phyloP scores from a whole-genome alignment of 768 basidiomycete species.

The Agaricus blazei region DNA sequence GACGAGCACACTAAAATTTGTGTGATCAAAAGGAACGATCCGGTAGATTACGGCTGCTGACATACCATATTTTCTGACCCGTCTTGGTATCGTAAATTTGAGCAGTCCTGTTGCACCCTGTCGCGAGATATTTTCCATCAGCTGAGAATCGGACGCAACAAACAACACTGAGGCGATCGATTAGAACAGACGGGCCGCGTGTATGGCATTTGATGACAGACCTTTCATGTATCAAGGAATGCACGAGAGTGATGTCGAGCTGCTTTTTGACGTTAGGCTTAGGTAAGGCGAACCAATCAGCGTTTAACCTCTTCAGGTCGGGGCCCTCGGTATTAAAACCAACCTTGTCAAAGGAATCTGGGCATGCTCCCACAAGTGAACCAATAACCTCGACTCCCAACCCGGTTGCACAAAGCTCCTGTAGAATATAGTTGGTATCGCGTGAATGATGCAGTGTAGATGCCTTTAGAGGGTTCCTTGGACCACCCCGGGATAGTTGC shows the following conservation, averaged over 20 bases:
- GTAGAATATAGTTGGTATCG: no score
- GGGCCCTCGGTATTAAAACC: slow-evolving; percentile 41
- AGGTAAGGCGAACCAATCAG: slow-evolving; percentile 84
- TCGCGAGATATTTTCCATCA: slow-evolving; percentile 88
- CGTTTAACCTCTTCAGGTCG: slow-evolving; percentile 60
- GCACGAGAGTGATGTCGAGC: slow-evolving; percentile 70
- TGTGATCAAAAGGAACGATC: not conserved
- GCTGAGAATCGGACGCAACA: slow-evolving; percentile 95
- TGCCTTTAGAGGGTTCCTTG: no score
- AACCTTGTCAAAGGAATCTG: no score
- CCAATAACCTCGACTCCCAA: no score
- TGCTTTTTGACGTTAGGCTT: slow-evolving; percentile 68
- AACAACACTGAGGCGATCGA: slow-evolving; percentile 31
- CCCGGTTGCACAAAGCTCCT: no score
- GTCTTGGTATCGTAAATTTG: slow-evolving; percentile 95
- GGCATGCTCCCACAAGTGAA: no score
- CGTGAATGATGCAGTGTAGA: no score
- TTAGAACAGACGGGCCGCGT: not conserved
- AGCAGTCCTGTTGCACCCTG: slow-evolving; percentile 89
- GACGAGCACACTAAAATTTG: slow-evolving; percentile 52
- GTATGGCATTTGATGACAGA: slow-evolving; percentile 26
- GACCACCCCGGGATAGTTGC: no score
- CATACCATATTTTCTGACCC: slow-evolving; percentile 81
- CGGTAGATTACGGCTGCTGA: no score
- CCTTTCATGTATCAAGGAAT: slow-evolving; percentile 83